A percentile compares a stretch with the other conserved stretches of the same genome.
Conservation (phyloP, 441 rosid genomes). For the Erodium moschatum region DNA sequence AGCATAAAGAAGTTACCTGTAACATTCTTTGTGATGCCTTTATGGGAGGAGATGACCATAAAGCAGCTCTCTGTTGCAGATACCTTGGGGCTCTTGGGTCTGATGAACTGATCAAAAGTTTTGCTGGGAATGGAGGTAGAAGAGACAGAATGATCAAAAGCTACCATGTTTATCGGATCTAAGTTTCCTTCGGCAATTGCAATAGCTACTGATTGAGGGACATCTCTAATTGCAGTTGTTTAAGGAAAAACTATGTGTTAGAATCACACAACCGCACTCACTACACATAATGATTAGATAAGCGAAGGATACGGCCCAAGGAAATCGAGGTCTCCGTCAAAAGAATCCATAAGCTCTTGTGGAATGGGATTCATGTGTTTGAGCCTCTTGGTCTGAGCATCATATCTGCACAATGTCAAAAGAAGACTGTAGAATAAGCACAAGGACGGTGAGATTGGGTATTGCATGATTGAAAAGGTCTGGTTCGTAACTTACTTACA, state of each 20-base stretch:
- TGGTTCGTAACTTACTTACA: conserved; percentile 30
- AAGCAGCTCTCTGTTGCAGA: conserved; percentile 27
- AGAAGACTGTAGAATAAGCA: not conserved
- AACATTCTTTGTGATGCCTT: conserved; percentile 22
- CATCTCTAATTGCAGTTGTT: conserved; percentile 44
- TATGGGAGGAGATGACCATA: conserved; percentile 23
- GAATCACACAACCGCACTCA: not conserved
- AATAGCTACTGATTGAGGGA: conserved; percentile 53
- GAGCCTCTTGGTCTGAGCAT: conserved; percentile 38
- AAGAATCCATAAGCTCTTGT: conserved; percentile 33
- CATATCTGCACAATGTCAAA: conserved; percentile 45
- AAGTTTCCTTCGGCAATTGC: conserved; percentile 69
- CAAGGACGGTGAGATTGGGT: not conserved
- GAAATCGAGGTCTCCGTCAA: conserved; percentile 58
- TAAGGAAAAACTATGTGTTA: conserved; percentile 22
- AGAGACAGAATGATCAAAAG: conserved; percentile 33
- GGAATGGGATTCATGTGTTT: conserved; percentile 59
- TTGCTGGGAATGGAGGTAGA: conserved; percentile 21
- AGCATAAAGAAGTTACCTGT: conserved; percentile 27
- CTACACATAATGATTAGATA: not conserved
- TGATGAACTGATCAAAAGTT: conserved; percentile 14
- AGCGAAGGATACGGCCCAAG: conserved; percentile 79
- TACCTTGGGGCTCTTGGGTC: conserved; percentile 27
- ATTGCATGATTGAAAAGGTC: not conserved
- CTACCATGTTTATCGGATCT: conserved; percentile 59